Percentiles rank a stretch among this genome's conserved stretches.
Conservation (phyloP, 805 yeast genomes). For the Schwanniomyces yamadae region DNA sequence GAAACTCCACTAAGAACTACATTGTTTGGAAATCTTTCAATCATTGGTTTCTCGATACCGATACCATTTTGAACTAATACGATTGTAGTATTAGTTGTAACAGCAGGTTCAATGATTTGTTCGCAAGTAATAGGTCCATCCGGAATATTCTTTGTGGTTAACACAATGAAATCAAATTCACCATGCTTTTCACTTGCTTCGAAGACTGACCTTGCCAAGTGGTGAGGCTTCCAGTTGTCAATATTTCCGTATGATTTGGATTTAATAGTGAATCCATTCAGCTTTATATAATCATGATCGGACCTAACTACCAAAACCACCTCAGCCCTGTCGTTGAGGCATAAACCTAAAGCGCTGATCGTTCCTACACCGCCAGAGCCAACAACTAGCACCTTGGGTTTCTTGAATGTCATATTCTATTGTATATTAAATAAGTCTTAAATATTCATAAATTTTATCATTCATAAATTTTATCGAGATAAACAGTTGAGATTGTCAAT, state of each 20-base stretch:
- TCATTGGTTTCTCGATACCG: constrained; percentile 33
- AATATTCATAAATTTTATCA: too few species aligned
- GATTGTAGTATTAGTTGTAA: constrained; percentile 25
- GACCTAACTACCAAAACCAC: constrained; percentile 39
- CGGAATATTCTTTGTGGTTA: constrained; percentile 40
- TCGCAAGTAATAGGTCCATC: constrained; percentile 40
- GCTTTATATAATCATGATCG: constrained; percentile 28
- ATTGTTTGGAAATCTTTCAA: constrained; percentile 30
- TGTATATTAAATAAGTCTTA: background rate
- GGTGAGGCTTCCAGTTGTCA: constrained; percentile 28
- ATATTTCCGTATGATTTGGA: constrained; percentile 35
- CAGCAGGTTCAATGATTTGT: constrained; percentile 39
- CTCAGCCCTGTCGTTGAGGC: constrained; percentile 42
- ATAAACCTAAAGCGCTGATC: constrained; percentile 65
- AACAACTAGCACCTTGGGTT: constrained; percentile 51
- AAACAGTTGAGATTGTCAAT: too few species aligned
- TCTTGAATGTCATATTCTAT: constrained; percentile 3
- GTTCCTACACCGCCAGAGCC: constrained; percentile 91
- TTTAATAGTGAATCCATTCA: constrained; percentile 30
- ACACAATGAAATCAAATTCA: constrained; percentile 35
- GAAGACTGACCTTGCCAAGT: constrained; percentile 25
- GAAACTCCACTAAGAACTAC: constrained; percentile 37
- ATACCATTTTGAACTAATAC: constrained; percentile 42
- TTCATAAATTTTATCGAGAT: too few species aligned
- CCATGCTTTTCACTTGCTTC: constrained; percentile 27